Base-by-base conservation (phyloP, 257 asterid species). In the Nicotiana attenuata region DNA sequence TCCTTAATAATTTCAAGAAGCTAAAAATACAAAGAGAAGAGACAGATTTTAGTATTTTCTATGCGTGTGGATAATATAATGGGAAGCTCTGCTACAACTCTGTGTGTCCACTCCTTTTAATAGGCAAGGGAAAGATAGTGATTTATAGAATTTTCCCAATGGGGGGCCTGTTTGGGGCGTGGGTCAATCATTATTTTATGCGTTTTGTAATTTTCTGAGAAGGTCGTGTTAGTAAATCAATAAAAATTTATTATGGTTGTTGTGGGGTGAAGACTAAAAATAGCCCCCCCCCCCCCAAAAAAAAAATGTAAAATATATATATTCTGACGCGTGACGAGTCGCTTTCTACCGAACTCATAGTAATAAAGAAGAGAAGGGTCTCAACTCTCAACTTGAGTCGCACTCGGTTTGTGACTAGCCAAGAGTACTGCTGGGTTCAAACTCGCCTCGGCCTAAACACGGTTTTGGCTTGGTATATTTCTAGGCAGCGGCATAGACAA, bases 91-190 rank as follows among this genome's bases (percentile, higher is more conserved):
- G 79, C 79, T 73, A 73, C 16, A 73, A 73, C 79, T 73, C 4
- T 73, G 79, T 73, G 41, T 24, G 41, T 73, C 79, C 79, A 50
- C 79, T 73, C 79, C 41, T 73, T 71, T 73, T 47, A 73, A 73
- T 50, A 24, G 79, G 10, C n/a, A 73, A 73, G 15, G 73, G 31
- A 13, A 24, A 22, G 79, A 73, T 15, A 24, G 61, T 47, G 79
- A 73, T 73, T 73, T 73, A 73, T 73, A 73, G 61, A 47, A 73
- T 47, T 73, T 73, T 73, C 8, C 4, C 2, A 10, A 20, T 1
- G 79, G 15, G 63, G 63, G 79, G n/a, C 24, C 78, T 22, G 24
- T 71, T 71, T 31, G 78, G 20, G 7, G 63, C 63, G 63, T 73
- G 79, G 79, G 79, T 50, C 79, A 73, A 73, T 73, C 79, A 73